phyloP scores from a whole-genome alignment of 768 basidiomycete genomes.

The Mycena vitilis region DNA sequence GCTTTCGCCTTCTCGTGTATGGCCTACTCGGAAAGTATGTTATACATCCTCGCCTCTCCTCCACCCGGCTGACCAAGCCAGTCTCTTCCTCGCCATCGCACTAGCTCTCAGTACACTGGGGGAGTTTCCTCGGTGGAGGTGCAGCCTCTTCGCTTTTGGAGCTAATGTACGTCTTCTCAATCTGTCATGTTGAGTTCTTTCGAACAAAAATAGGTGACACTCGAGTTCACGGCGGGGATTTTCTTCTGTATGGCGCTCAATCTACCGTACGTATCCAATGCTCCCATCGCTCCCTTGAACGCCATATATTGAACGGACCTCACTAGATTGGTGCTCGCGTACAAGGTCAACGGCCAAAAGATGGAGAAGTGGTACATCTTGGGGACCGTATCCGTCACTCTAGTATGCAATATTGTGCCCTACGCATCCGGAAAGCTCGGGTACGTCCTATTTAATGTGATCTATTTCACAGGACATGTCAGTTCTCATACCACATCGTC shows the following conservation, averaged over 20 bases:
- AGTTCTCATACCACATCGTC: conserved; percentile 8
- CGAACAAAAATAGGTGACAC: not conserved
- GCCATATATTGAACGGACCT: too few species aligned
- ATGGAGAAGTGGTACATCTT: conserved; percentile 35
- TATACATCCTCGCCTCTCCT: not conserved
- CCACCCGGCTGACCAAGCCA: too few species aligned
- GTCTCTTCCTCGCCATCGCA: too few species aligned
- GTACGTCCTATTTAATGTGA: not conserved
- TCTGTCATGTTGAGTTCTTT: too few species aligned
- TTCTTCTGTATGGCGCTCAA: conserved; percentile 22
- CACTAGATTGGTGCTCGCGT: conserved; percentile 11
- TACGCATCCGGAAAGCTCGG: not conserved
- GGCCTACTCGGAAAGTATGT: not conserved
- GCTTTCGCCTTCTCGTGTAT: not conserved
- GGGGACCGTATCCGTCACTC: not conserved
- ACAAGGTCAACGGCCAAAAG: conserved; percentile 10
- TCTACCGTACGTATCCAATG: conserved; percentile 6
- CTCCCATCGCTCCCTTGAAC: not conserved
- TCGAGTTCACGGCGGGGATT: conserved; percentile 15
- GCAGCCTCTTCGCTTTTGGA: too few species aligned
- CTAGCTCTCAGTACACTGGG: too few species aligned
- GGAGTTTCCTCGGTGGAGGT: too few species aligned
- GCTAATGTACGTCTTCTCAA: too few species aligned
- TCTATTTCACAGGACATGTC: too few species aligned
- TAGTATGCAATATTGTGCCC: not conserved